Percentiles rank a stretch among this genome's conserved stretches.
Evolutionary conservation across 805 yeast species (phyloP).

Genomic region (Candida hungchunana): DNA sequence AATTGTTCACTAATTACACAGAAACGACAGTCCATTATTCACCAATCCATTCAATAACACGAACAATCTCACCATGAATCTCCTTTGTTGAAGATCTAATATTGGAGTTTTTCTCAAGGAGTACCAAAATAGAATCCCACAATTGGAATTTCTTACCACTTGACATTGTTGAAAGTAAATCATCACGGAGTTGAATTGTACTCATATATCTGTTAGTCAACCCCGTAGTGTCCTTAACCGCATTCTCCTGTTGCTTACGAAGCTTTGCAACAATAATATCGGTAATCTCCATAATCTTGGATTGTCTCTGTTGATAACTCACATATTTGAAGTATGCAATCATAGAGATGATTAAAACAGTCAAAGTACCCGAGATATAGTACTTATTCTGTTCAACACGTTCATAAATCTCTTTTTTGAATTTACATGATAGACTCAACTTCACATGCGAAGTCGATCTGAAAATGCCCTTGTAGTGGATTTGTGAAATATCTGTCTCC

Average conservation of each 20-base stretch:
- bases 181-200: slow-evolving; percentile 68
- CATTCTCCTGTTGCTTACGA: slow-evolving; percentile 38
- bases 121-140: slow-evolving; percentile 54
- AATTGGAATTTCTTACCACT: slow-evolving; percentile 37
- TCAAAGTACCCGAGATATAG: slow-evolving; percentile 10
- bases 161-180: slow-evolving; percentile 37
- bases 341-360: slow-evolving; percentile 8
- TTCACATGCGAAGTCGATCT: slow-evolving; percentile 69
- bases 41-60: slow-evolving; percentile 85
- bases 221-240: slow-evolving; percentile 31
- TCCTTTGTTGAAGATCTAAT: slow-evolving; percentile 62
- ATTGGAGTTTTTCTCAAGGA: slow-evolving; percentile 63
- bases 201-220: slow-evolving; percentile 49
- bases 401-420: slow-evolving; percentile 46
- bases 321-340: slow-evolving; percentile 33
- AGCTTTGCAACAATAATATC: slow-evolving; percentile 47
- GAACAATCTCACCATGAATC: slow-evolving; percentile 80
- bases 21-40: too few relatives aligned
- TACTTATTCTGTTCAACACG: slow-evolving; percentile 29
- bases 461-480: slow-evolving; percentile 39
- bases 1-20: too few relatives aligned
- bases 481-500: slow-evolving; percentile 34
- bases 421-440: slow-evolving; percentile 52
- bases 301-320: slow-evolving; percentile 34
- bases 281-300: slow-evolving; percentile 41